Evolutionary conservation across 306 rosid genomes (phyloP), one percentile per base, ranked within the genome.

Genomic region (Trifolium subterraneum): DNA sequence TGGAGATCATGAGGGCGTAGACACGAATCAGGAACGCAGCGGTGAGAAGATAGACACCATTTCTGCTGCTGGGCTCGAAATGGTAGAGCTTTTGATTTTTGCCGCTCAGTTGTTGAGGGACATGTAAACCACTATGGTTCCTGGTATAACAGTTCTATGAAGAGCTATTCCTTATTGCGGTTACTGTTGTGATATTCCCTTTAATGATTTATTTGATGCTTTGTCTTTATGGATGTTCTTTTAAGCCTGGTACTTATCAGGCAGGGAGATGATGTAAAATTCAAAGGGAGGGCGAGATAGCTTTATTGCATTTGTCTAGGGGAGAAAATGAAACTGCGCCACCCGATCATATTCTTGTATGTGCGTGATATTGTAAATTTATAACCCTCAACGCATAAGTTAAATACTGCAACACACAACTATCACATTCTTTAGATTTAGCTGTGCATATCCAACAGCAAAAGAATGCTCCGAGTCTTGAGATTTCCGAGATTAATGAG

Each of bases 41-140:
- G 72, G 66, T 39, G 89, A 85, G 73, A 94, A 94, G 85, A 79
- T 84, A 31, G 97, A 94, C 79, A 58, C 83, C 44, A 89, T 94
- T 55, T 81, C 91, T 68, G 93, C 90, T 59, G 96, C 92, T 8
- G 99, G 99, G 78, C 85, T 94, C 78, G 96, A 94, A 86, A 92
- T 94, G 99, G 96, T 90, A 80, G 99, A 94, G 80, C 99, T 94
- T 68, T 77, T 92, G 78, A 80, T 88, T 69, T 85, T 88, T 81
- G 89, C 88, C 7, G 96, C 96, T 4, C 93, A 87, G 80, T 59
- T 79, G 63, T 74, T 92, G 84, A 90, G 82, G 85, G 87, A 86
- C 64, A 70, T 70, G 47, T 55, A 10, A 61, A 64, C 77, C 47
- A 72, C 64, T 41, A 31, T 16, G 68, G 71, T 70, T 80, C 41